Base-by-base conservation (phyloP, 352 stramenopile species). In the Globisporangium ultimum region DNA sequence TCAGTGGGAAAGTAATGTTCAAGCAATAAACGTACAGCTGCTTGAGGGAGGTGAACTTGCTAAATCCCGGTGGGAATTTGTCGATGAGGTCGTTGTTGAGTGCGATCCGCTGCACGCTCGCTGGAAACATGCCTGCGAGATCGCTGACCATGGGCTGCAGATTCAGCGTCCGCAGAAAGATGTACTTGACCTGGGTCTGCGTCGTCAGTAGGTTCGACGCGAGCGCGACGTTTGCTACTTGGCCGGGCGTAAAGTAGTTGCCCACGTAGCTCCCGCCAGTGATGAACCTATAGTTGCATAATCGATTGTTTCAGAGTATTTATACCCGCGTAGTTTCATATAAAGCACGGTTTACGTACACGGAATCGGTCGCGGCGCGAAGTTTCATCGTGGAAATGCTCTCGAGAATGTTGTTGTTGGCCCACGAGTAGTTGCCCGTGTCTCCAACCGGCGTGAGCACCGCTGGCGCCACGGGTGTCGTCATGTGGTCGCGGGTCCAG, bases 161-260 rank as follows among this genome's bases (percentile, higher is more conserved):
- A 20, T 56, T 47, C 28, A 56, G 34, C 17, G 21, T 56, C 32
- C 18, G 34, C 3, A 56, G 21, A 10, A 47, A 5, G 5, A 56
- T 32, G 3, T 15, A 2, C 7, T 17, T 34, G 18, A 56, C 50
- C 20, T 47, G 34, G 9, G 50, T 36, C 36, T 56, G 34, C 3
- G 12, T 36, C 20, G 50, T 18, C 3, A 56, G 36, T 32, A 56
- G 20, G 13, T 56, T 21, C 11, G 50, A 18, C 18, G 50, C 50
- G 36, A 56, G 34, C 18, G 32, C 34, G 20, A 56, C 50, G 17
- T 56, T 56, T 11, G 50, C 50, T n/a, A 56, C 50, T 8, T 47
- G 50, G 1, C 50, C 34, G 38, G 38, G 38, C 3, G 8, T 43
- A 43, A 17, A 17, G 38, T 17, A 17, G 38, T 13, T 43, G 38